Conservation (phyloP, 139 green algal genomes). For the Eudorina sp. region DNA sequence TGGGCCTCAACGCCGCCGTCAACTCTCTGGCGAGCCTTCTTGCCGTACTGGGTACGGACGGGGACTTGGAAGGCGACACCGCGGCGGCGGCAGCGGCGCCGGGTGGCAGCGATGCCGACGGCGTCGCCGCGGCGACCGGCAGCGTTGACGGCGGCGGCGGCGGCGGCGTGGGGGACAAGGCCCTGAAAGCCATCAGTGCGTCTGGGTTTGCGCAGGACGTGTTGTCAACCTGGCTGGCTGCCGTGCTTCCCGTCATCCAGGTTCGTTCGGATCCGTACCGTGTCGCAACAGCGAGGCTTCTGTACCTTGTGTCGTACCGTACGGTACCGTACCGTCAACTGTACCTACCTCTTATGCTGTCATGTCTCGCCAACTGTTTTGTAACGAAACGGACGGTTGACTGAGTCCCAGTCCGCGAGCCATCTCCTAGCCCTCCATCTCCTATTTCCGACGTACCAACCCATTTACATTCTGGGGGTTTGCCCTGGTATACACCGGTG, state of each 20-base stretch:
- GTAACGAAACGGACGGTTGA: too few species aligned
- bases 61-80: background rate
- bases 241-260: background rate
- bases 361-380: too few species aligned
- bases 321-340: too few species aligned
- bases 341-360: too few species aligned
- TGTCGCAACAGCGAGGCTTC: too few species aligned
- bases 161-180: background rate
- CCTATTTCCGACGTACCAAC: too few species aligned
- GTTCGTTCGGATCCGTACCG: background rate
- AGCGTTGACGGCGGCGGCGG: background rate
- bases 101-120: background rate
- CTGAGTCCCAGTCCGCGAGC: too few species aligned
- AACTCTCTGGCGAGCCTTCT: background rate
- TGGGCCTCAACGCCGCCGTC: background rate
- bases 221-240: background rate
- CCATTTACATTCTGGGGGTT: too few species aligned
- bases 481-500: too few species aligned
- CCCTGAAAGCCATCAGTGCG: background rate
- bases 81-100: background rate
- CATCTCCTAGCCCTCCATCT: too few species aligned
- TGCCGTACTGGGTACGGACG: background rate
- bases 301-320: too few species aligned
- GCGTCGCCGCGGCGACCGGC: background rate
- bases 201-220: background rate